These are phyloP conservation scores for Metschnikowia lochheadii DNA, from an alignment of 805 yeast species.

Conservation along the genomic window DNA sequence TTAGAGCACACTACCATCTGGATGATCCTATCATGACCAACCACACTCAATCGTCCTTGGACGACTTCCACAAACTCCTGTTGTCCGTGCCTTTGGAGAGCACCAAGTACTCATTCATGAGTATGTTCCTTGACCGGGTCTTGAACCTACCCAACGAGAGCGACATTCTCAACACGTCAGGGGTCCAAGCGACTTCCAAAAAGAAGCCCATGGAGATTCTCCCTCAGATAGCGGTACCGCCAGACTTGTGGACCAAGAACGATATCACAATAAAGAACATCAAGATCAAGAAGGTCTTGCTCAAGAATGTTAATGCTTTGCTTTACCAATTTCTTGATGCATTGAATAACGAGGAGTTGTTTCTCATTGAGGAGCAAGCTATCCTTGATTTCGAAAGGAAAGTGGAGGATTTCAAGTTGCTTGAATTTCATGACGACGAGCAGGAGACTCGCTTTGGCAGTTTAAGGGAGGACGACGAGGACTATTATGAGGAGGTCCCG, in stretches of 20 bases:
- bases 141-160: conserved; percentile 21
- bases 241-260: conserved; percentile 35
- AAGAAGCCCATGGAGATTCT: conserved; percentile 23
- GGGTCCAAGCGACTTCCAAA: neutral
- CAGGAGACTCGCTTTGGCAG: conserved; percentile 3
- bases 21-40: neutral
- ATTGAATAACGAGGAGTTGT: conserved; percentile 16
- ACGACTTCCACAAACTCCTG: conserved; percentile 21
- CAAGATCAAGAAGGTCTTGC: conserved; percentile 29
- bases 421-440: conserved; percentile 7
- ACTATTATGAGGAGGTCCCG: conserved; percentile 7
- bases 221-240: conserved; percentile 32
- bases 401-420: conserved; percentile 31
- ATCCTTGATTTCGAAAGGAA: conserved; percentile 29
- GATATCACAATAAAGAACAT: conserved; percentile 28
- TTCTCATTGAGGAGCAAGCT: conserved; percentile 23
- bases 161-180: conserved; percentile 11
- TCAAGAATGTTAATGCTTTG: conserved; percentile 31
- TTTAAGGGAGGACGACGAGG: conserved; percentile 11
- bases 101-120: conserved; percentile 24
- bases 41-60: neutral
- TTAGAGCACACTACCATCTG: neutral
- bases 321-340: conserved; percentile 13
- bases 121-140: conserved; percentile 23
- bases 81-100: conserved; percentile 27